These are phyloP conservation scores for Saitozyma podzolica DNA, from an alignment of 768 basidiomycete species.

Conservation along the genomic window DNA sequence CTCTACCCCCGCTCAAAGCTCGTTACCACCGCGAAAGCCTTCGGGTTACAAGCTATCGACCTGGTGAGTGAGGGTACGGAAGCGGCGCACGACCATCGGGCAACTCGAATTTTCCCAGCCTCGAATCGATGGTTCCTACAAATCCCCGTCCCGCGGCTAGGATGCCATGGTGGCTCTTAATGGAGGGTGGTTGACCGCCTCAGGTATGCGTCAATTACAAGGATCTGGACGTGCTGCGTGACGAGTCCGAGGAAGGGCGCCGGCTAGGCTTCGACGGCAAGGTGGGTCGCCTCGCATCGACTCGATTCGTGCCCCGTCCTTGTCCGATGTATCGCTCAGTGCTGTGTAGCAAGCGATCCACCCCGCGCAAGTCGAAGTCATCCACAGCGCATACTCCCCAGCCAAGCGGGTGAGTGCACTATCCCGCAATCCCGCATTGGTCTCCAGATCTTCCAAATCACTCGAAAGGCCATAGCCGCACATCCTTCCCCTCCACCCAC, in stretches of 20 bases:
- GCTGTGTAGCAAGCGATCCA: conserved; percentile 86
- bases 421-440: no score
- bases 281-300: conserved; percentile 53
- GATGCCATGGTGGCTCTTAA: neutral
- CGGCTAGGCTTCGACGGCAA: conserved; percentile 89
- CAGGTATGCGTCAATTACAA: conserved; percentile 89
- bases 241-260: conserved; percentile 77
- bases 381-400: conserved; percentile 80
- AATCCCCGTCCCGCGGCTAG: no score
- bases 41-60: conserved; percentile 80
- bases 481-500: no score
- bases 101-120: neutral
- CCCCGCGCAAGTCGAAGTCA: conserved; percentile 73
- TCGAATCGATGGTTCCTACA: neutral
- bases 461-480: no score
- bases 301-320: no score
- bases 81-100: neutral
- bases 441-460: conserved; percentile 3
- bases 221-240: conserved; percentile 64
- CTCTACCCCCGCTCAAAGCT: conserved; percentile 80
- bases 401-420: conserved; percentile 59
- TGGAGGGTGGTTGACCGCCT: conserved; percentile 1
- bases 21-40: conserved; percentile 78
- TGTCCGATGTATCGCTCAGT: conserved; percentile 2
- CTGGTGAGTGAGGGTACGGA: conserved; percentile 62